Percentiles rank a stretch among this genome's conserved stretches.
These are phyloP conservation scores for Aspergillus sp. DNA, from an alignment of 2,329 filamentous ascomycete genomes.

Conservation along the genomic window DNA sequence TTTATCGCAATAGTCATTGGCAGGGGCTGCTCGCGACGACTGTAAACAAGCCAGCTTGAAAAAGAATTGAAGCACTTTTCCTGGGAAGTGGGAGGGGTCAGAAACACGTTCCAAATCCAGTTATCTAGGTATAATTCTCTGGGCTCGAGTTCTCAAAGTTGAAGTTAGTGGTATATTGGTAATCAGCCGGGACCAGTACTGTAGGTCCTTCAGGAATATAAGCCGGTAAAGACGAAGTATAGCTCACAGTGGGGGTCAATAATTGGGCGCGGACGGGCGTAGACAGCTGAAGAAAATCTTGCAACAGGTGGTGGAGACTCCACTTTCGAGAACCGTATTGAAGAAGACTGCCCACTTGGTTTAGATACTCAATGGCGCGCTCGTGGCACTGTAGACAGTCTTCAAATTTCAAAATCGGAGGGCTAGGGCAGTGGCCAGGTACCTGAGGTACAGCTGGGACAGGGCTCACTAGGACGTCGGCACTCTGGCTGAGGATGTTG, in stretches of 20 bases:
- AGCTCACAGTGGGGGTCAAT: constrained; percentile 22
- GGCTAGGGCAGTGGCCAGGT: constrained; percentile 32
- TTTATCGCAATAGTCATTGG: neutral
- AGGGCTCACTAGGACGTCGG: constrained; percentile 44
- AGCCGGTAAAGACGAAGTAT: constrained; percentile 16
- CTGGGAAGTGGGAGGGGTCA: neutral
- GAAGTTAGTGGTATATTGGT: constrained; percentile 15
- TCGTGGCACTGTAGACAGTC: constrained; percentile 35
- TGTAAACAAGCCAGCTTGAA: neutral
- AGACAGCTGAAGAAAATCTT: constrained; percentile 35
- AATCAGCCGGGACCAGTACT: constrained; percentile 5
- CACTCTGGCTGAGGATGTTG: constrained; percentile 55
- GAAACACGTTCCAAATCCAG: neutral
- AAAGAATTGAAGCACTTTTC: neutral
- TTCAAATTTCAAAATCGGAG: constrained; percentile 30
- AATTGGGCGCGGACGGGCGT: constrained; percentile 26
- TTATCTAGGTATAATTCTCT: neutral
- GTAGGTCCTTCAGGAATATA: constrained; percentile 17
- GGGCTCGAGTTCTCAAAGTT: constrained; percentile 10
- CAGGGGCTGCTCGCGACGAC: neutral
- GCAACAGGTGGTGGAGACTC: constrained; percentile 29
- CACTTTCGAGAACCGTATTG: constrained; percentile 35
- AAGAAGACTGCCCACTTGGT: constrained; percentile 33
- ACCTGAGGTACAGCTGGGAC: constrained; percentile 30
- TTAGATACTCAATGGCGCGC: constrained; percentile 34